Evolutionary conservation across 768 basidiomycete species (phyloP).

Genomic region (Serendipita indica): DNA sequence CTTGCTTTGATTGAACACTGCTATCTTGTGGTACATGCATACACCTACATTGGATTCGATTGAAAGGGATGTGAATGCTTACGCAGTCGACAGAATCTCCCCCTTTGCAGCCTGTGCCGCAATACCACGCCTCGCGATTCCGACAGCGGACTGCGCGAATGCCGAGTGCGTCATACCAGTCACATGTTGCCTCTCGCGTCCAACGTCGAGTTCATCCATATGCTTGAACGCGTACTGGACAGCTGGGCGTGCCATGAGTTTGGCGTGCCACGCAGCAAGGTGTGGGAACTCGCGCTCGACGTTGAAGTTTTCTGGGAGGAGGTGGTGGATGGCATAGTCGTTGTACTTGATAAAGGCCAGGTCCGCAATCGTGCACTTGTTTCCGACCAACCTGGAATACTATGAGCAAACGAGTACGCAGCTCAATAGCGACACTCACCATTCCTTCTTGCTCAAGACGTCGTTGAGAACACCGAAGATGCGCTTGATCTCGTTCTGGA

Average conservation of each 20-base stretch:
- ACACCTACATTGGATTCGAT: no score
- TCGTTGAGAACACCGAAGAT: conserved; percentile 16
- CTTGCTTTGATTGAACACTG: no score
- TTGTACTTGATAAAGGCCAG: conserved; percentile 12
- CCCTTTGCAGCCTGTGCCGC: conserved; percentile 6
- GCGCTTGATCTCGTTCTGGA: conserved; percentile 14
- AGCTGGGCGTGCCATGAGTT: conserved; percentile 7
- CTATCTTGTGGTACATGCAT: no score
- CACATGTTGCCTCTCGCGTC: conserved; percentile 6
- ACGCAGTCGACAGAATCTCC: no score
- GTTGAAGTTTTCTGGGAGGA: conserved; percentile 10
- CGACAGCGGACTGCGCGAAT: neutral
- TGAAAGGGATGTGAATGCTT: no score
- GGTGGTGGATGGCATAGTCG: conserved; percentile 7
- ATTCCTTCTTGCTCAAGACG: conserved; percentile 12
- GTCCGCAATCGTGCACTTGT: conserved; percentile 11
- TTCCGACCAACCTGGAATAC: conserved; percentile 7
- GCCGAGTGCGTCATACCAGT: neutral
- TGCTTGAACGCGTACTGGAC: conserved; percentile 10
- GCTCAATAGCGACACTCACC: conserved; percentile 9
- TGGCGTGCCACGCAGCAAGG: conserved; percentile 6
- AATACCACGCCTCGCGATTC: conserved; percentile 5
- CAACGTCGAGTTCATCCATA: conserved; percentile 1
- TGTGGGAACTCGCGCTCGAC: conserved; percentile 10
- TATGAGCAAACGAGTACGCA: neutral